Evolutionary conservation across 2,329 filamentous ascomycete species (phyloP), one percentile per base, ranked within the genome.

Genomic region (Rasamsonia emersonii): DNA sequence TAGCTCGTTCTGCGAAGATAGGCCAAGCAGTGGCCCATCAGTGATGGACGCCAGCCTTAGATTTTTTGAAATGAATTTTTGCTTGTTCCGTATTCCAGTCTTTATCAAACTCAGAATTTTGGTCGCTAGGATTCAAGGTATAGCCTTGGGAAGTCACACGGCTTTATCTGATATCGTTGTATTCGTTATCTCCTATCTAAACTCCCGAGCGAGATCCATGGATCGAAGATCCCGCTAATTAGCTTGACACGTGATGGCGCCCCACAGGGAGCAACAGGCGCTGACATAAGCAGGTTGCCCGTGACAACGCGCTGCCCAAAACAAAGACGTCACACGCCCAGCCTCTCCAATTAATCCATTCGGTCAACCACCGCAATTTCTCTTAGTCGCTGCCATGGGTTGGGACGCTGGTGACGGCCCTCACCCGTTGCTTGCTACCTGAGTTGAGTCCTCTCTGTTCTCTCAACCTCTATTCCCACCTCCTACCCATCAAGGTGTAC

Each of bases 321-420:
- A 42, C 49, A 50, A 54, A 49, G 45, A 14, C 47, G 47, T 38
- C 37, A 41, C 36, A n/a, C n/a, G n/a, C 54, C 55, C 54, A 58
- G 52, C 56, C 55, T 56, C 49, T 38, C 37, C 27, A 39, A 40
- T 43, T 43, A 35, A 43, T 48, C 50, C 18, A 33, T 37, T 40
- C 25, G 35, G 17, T 40, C 55, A 58, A 57, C 55, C 55, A 54
- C 55, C 54, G 37, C 46, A 51, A 40, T 59, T 58, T 28, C 20
- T 21, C 18, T 23, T 23, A n/a, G 8, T 8, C n/a, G 8, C n/a
- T 23, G 20, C 8, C 20, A 23, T 23, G 20, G 8, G 20, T 23
- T 23, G 20, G 20, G n/a, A 23, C n/a, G n/a, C n/a, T n/a, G n/a
- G n/a, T n/a, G n/a, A n/a, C n/a, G n/a, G n/a, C n/a, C n/a, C n/a